These are phyloP conservation scores for Fusarium liriodendri DNA, from an alignment of 2,329 filamentous ascomycete genomes.

Conservation along the genomic window DNA sequence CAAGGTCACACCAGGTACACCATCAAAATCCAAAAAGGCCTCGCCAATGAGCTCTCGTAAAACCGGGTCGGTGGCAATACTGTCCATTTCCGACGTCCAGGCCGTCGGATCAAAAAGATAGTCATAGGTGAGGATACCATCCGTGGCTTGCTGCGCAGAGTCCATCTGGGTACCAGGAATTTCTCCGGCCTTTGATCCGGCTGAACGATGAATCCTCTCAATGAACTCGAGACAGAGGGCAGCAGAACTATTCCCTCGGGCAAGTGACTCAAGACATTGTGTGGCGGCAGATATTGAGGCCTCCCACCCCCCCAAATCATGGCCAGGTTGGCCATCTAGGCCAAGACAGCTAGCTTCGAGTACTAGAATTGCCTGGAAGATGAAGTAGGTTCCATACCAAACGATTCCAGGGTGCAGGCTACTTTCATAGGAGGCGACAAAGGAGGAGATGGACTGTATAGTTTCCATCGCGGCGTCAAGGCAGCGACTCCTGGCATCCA, in stretches of 20 bases:
- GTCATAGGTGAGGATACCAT: not conserved
- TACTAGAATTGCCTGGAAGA: conserved; percentile 57
- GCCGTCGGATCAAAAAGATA: not conserved
- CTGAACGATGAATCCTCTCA: not conserved
- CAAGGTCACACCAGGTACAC: not conserved
- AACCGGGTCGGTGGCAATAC: not conserved
- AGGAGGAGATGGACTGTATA: conserved; percentile 50
- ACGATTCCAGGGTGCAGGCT: conserved; percentile 48
- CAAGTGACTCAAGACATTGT: not conserved
- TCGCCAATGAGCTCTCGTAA: not conserved
- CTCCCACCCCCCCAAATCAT: not conserved
- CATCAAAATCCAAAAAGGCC: not conserved
- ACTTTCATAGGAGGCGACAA: conserved; percentile 45
- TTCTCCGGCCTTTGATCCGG: not conserved
- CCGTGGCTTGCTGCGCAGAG: not conserved
- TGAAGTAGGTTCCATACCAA: conserved; percentile 58
- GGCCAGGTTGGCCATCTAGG: conserved; percentile 2
- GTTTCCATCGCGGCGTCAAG: conserved; percentile 51
- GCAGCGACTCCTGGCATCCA: conserved; percentile 48
- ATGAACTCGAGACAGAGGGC: not conserved
- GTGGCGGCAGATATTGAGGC: not conserved
- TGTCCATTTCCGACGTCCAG: not conserved
- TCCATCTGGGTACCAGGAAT: not conserved
- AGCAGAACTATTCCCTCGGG: not conserved
- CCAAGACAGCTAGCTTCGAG: conserved; percentile 41